Evolutionary conservation across 2,329 filamentous ascomycete genomes (phyloP), one percentile per base, ranked within the genome.

Genomic region (Aspergillus sojae): DNA sequence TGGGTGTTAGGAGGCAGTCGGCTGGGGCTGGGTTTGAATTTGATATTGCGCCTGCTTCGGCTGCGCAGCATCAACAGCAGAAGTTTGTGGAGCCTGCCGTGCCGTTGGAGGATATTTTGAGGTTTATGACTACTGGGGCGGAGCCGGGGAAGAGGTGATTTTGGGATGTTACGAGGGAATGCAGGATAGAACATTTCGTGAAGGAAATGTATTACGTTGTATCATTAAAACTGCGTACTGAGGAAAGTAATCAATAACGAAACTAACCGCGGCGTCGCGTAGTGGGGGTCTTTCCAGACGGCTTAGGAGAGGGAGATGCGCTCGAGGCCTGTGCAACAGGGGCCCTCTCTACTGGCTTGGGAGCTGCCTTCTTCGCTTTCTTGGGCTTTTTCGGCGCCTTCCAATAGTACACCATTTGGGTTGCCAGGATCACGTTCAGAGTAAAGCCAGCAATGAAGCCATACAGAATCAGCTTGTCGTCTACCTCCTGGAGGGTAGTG

Each of bases 351-450:
- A 52, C 48, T 16, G 63, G 39, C 66, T 72, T 70, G 67, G 61
- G 64, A 26, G 65, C 62, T 21, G 66, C 65, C 63, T 74, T 58
- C 58, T 58, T 48, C 59, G 62, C 55, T 81, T 76, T 72, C 61
- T 75, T 75, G 52, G 79, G 76, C 66, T 75, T 78, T 32, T 76
- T 70, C 3, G 83, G 77, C 57, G 78, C 82, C 74, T 97, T 97
- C 95, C 95, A 99, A 84, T 98, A 98, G 81, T 94, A 96, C 32
- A 96, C 76, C 91, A 99, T 95, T 83, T 99, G 95, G 45, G 85
- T 80, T 16, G 94, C 94, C 62, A 99, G 84, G 62, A 99, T 86
- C 62, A 89, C 84, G 79, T 99, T 99, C 71, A 99, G 87, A n/a
- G 84, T 81, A 77, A 97, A 97, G 32, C 93, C 95, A 9, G 93